Conservation (phyloP, 768 basidiomycete species). For the Podaxis sp. region DNA sequence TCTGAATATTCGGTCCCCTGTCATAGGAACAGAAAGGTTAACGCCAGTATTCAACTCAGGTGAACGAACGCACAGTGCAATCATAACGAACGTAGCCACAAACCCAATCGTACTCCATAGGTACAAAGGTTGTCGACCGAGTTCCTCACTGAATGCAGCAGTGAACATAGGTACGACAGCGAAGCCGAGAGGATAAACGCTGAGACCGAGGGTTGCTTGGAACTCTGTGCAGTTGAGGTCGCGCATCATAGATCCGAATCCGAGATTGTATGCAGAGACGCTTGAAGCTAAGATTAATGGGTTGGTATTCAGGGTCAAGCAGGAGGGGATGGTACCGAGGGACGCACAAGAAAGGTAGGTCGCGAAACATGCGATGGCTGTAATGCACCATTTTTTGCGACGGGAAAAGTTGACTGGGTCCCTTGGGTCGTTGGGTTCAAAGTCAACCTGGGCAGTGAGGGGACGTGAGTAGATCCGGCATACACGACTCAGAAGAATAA, state of each 20-base stretch:
- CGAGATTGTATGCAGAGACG: constrained; percentile 53
- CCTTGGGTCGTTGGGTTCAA: constrained; percentile 14
- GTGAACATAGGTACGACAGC: constrained; percentile 60
- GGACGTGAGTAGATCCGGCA: background rate
- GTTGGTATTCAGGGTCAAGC: background rate
- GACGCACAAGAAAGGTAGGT: constrained; percentile 42
- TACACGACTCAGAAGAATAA: no score
- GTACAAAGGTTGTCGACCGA: constrained; percentile 62
- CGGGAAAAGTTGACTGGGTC: constrained; percentile 22
- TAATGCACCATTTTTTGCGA: constrained; percentile 27
- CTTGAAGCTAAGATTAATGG: constrained; percentile 39
- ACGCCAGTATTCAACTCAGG: background rate
- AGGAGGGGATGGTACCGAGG: background rate
- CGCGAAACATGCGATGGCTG: constrained; percentile 38
- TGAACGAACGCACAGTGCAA: constrained; percentile 37
- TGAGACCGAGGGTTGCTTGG: constrained; percentile 46
- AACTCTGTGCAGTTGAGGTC: constrained; percentile 44
- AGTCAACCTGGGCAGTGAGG: constrained; percentile 10
- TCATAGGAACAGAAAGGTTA: constrained; percentile 1
- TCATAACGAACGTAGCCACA: constrained; percentile 47
- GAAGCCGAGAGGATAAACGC: constrained; percentile 60
- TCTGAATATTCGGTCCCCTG: constrained; percentile 53
- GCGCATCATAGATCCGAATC: constrained; percentile 53
- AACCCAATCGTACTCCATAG: constrained; percentile 48
- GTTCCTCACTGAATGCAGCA: constrained; percentile 69